A percentile compares a stretch with the other conserved stretches of the same genome.
phyloP scores from a whole-genome alignment of 164 flowering plant species.

The Vitis cinerea region DNA sequence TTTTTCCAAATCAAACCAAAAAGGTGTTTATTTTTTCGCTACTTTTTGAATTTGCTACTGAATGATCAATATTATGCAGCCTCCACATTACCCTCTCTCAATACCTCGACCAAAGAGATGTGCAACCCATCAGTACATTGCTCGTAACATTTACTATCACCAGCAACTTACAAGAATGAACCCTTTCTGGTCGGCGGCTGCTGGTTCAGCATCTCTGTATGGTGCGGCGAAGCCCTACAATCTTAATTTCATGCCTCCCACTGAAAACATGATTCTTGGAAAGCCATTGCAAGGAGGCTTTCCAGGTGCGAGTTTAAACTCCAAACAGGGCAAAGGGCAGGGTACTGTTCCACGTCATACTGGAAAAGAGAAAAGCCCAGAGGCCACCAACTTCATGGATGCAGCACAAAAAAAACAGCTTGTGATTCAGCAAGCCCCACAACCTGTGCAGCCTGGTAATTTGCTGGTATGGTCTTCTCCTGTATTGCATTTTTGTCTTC shows the following conservation, averaged over 20 bases:
- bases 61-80: slow-evolving; percentile 24
- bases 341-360: slow-evolving; percentile 10
- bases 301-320: slow-evolving; percentile 17
- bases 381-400: slow-evolving; percentile 13
- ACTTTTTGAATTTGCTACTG: slow-evolving; percentile 2
- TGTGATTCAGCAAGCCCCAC: slow-evolving; percentile 26
- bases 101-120: slow-evolving; percentile 47
- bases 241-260: slow-evolving; percentile 14
- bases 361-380: slow-evolving; percentile 23
- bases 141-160: slow-evolving; percentile 38
- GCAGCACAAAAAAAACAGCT: slow-evolving; percentile 29
- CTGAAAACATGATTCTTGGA: slow-evolving; percentile 21
- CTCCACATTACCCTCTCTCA: slow-evolving; percentile 24
- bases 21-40: not conserved
- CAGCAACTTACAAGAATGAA: slow-evolving; percentile 34
- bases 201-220: slow-evolving; percentile 21
- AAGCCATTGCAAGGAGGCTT: slow-evolving; percentile 15
- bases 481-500: not conserved
- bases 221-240: slow-evolving; percentile 21
- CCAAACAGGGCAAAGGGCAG: slow-evolving; percentile 13
- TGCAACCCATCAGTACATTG: slow-evolving; percentile 46
- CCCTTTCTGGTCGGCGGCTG: slow-evolving; percentile 24
- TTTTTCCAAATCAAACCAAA: not conserved
- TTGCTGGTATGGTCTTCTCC: slow-evolving; percentile 26
- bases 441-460: slow-evolving; percentile 21